A percentile compares a stretch with the other conserved stretches of the same genome.
These are phyloP conservation scores for Chaetoceros tenuissimus DNA, from an alignment of 108 stramenopile genomes.

Conservation along the genomic window DNA sequence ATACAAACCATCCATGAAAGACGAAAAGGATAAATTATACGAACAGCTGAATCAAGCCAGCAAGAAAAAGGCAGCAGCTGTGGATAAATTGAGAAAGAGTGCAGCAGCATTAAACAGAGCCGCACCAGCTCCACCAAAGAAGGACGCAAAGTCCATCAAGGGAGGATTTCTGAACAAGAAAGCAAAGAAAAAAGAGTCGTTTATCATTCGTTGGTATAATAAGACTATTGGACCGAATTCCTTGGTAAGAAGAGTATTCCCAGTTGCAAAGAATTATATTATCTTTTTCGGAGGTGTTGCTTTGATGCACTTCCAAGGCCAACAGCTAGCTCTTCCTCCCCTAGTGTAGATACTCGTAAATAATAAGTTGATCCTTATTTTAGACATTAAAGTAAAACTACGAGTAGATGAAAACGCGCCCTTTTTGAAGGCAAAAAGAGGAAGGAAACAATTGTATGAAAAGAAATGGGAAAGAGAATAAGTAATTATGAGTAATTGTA, in stretches of 20 bases:
- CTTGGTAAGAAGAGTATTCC: conserved; percentile 46
- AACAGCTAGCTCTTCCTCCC: conserved; percentile 66
- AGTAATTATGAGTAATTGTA: too few species aligned
- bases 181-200: conserved; percentile 11
- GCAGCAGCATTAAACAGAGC: conserved; percentile 33
- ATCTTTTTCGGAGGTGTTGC: conserved; percentile 61
- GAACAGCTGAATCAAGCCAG: conserved; percentile 64
- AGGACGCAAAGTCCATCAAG: conserved; percentile 40
- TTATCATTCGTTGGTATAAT: conserved; percentile 47
- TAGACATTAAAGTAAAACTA: too few species aligned
- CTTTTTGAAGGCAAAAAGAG: too few species aligned
- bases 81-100: conserved; percentile 52
- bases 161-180: conserved; percentile 73
- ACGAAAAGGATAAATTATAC: conserved; percentile 62
- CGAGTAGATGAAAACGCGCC: too few species aligned
- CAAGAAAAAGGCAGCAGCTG: conserved; percentile 54
- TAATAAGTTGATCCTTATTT: too few species aligned
- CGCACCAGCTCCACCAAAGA: conserved; percentile 8
- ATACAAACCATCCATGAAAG: conserved; percentile 65
- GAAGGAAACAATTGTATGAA: too few species aligned
- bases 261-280: conserved; percentile 63
- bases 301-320: conserved; percentile 64
- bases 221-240: conserved; percentile 56
- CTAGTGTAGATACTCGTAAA: conserved; percentile 39
- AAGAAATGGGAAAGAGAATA: too few species aligned